phyloP scores from a whole-genome alignment of 2,329 filamentous ascomycete genomes.

The Colletotrichum graminicola region DNA sequence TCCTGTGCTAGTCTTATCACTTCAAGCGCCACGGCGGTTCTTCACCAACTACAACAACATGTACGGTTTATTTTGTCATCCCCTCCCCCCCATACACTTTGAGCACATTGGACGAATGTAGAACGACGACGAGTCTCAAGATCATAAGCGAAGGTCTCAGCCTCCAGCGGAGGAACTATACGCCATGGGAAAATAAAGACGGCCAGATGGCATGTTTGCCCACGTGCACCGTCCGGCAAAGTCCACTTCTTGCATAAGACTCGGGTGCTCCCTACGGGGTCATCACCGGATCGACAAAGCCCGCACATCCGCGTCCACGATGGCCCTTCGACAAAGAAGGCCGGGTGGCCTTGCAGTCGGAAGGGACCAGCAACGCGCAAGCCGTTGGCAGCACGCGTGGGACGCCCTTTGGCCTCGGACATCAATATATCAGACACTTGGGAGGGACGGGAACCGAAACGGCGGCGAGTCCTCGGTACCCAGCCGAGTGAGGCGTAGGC shows the following conservation, averaged over 20 bases:
- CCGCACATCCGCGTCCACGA: background rate
- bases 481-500: conserved; percentile 1
- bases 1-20: background rate
- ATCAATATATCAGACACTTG: conserved; percentile 36
- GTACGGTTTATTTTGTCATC: background rate
- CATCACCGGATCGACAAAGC: background rate
- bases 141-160: background rate
- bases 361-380: background rate
- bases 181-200: background rate
- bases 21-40: background rate
- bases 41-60: background rate
- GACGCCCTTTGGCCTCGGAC: background rate
- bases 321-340: background rate
- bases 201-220: background rate
- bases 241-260: background rate
- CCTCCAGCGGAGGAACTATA: background rate
- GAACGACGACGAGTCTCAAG: background rate
- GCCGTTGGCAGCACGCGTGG: background rate
- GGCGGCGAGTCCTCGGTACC: background rate
- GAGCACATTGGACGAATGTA: background rate
- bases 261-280: background rate
- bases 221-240: background rate
- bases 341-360: background rate
- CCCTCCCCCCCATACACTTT: background rate
- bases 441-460: conserved; percentile 25